Base-by-base conservation (phyloP, 208 protist genomes). In the Trypanosomatidae sp. region DNA sequence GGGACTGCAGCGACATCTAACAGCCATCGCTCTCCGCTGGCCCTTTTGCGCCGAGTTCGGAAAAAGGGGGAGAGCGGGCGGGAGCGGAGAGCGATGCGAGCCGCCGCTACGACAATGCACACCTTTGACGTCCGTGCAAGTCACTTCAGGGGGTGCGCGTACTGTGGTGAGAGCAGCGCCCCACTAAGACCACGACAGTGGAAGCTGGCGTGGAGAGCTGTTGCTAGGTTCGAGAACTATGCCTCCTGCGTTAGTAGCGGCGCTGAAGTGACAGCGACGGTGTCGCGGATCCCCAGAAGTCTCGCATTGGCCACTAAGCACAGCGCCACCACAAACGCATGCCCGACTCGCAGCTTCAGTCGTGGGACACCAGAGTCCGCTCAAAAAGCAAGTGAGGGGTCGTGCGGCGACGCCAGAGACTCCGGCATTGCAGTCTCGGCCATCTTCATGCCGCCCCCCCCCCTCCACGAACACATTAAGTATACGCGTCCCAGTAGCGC, bases 211-310 rank as follows among this genome's bases (percentile, higher is more conserved):
- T 62, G 66, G 19, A 79, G 46, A 44, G 33, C 17, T 1, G 28
- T 66, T 6, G 56, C 19, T 1, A 46, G n/a, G 25, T 80, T 59
- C 3, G 66, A 41, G n/a, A 71, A 69, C 69, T 74, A 49, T 59
- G 64, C 69, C 33, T 83, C 69, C n/a, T 74, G 69, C 44, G 79
- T 80, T 15, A 76, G 59, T 59, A 83, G 60, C 6, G 74, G 70
- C 30, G 15, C n/a, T 15, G 56, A 47, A 19, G 49, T 15, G 7
- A 9, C 55, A 7, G 6, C 33, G 36, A 3, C 39, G 9, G 2
- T 28, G 13, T 59, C 62, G 22, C 76, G 68, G 41, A 82, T 74
- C 64, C 75, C 78, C 73, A 82, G 22, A 12, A 79, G 65, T 46
- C 72, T 53, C 5, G 73, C 78, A 49, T 75, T 76, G 3, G 74